Base-by-base conservation (phyloP, 805 yeast species). In the Myxozyma melibiosi region DNA sequence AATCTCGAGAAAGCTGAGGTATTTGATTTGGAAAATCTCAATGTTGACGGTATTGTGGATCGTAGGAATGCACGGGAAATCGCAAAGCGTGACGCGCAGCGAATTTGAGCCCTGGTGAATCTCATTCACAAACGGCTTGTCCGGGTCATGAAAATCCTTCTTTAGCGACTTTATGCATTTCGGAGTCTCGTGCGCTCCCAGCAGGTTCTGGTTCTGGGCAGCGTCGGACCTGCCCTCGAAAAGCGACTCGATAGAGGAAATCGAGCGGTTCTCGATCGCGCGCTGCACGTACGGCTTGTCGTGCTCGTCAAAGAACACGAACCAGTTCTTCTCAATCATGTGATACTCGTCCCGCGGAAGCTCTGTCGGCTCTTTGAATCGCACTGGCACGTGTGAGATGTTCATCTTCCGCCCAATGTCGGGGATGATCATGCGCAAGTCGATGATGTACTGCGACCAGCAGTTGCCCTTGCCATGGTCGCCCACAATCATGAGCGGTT, bases 41-140 rank as follows among this genome's bases (percentile, higher is more conserved):
- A 58, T 44, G 20, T 51, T 22, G 22, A 57, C 63, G 24, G 63
- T 58, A 34, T 58, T 58, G 48, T 58, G 62, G 30, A 58, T 58
- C 14, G 63, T 58, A 13, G 63, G 62, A 27, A 58, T 57, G 30
- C 63, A 58, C 1, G 63, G 63, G 42, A 58, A 58, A 25, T 58
- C 48, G 47, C 63, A 58, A 13, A 58, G 37, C 11, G 63, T 58
- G n/a, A 58, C 63, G 13, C 63, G 50, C 6, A 58, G 46, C 3
- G 62, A 46, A 39, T 58, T 58, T 6, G 63, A 42, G 13, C 43
- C 62, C 42, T 58, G 63, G 35, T 58, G 63, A 42, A 57, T 37
- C 2, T 8, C 18, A 5, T 16, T 22, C n/a, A 22, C 41, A 20
- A 24, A 7, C n/a, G n/a, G n/a, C n/a, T n/a, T n/a, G n/a, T n/a